A percentile compares a stretch with the other conserved stretches of the same genome.
These are phyloP conservation scores for Plantago lanceolata DNA, from an alignment of 305 asterid genomes.

Conservation along the genomic window DNA sequence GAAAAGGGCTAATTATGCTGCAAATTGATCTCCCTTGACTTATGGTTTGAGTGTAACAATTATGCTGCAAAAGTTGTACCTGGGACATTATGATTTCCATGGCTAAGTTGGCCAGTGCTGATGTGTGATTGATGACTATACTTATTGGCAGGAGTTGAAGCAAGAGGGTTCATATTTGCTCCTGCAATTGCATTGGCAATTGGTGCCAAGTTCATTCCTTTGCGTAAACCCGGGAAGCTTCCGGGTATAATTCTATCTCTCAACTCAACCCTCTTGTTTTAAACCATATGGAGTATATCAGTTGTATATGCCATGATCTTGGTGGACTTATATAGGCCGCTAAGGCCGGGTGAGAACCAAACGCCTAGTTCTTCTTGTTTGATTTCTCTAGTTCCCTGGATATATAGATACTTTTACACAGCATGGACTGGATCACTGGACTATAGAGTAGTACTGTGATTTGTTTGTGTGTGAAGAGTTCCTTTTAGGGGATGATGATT, in stretches of 20 bases:
- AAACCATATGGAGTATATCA: no score
- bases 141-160: slow-evolving; percentile 62
- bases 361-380: neutral
- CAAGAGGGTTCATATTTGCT: slow-evolving; percentile 87
- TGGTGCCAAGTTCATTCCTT: slow-evolving; percentile 81
- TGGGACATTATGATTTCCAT: neutral
- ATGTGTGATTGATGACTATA: slow-evolving; percentile 6
- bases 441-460: neutral
- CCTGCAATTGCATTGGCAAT: slow-evolving; percentile 75
- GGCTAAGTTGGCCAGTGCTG: slow-evolving; percentile 4
- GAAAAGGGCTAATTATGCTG: neutral
- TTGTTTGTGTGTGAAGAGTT: neutral
- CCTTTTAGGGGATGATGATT: no score
- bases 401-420: neutral
- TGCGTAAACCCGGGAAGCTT: slow-evolving; percentile 71
- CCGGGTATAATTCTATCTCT: slow-evolving; percentile 46
- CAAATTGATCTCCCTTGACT: neutral
- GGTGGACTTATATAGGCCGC: neutral
- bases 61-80: slow-evolving; percentile 18
- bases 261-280: neutral
- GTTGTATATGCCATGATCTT: neutral
- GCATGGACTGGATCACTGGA: neutral
- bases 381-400: neutral
- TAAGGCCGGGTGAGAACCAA: no score
- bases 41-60: neutral